Conservation (phyloP, 176 grass and related monocot genomes). For the Zizania latifolia region DNA sequence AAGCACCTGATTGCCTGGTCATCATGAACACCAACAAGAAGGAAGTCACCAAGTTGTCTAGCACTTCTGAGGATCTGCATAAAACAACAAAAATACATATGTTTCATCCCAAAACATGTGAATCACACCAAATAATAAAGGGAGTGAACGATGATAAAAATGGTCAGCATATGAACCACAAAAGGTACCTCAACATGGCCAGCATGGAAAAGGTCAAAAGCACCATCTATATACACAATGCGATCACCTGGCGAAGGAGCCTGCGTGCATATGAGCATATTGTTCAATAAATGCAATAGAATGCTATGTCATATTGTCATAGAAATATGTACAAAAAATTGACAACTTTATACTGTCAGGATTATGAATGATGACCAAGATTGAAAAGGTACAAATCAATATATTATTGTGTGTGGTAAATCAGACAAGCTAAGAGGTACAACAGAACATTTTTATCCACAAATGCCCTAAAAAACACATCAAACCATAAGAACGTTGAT, state of each 20-base stretch:
- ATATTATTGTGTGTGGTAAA: background rate
- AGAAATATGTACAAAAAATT: background rate
- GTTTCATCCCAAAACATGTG: background rate
- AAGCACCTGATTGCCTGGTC: conserved; percentile 74
- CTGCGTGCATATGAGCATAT: conserved; percentile 50
- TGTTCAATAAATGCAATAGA: conserved; percentile 41
- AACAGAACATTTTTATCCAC: background rate
- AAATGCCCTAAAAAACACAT: conserved; percentile 12
- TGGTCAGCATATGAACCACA: conserved; percentile 23
- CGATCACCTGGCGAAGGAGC: conserved; percentile 77
- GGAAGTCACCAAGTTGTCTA: conserved; percentile 87
- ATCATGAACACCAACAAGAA: conserved; percentile 88
- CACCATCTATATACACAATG: conserved; percentile 88
- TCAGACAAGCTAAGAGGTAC: background rate
- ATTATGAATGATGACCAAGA: conserved; percentile 9
- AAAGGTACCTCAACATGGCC: conserved; percentile 87
- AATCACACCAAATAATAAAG: conserved; percentile 9
- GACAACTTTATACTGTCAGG: background rate
- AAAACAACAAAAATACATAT: conserved; percentile 17
- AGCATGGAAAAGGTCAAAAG: conserved; percentile 97
- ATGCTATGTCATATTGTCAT: background rate
- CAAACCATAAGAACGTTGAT: background rate
- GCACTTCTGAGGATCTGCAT: conserved; percentile 84
- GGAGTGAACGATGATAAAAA: background rate
- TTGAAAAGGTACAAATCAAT: background rate